phyloP scores from a whole-genome alignment of 1,139 yeast genomes.

The Candida neerlandica region DNA sequence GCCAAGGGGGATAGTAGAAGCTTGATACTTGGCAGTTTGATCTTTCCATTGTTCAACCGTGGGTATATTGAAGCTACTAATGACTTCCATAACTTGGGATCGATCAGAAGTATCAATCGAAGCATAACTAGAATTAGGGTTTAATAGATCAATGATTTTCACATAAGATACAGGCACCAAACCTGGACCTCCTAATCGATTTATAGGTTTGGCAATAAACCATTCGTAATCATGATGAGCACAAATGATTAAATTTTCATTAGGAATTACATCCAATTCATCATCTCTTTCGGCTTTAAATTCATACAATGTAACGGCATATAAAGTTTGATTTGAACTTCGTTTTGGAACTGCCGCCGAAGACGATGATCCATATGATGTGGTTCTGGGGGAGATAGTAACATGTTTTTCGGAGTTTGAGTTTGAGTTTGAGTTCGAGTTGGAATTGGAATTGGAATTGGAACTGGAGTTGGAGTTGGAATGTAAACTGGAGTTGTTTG shows the following conservation, averaged over 20 bases:
- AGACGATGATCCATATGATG: background rate
- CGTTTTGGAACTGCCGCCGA: constrained; percentile 9
- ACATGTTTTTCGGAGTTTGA: background rate
- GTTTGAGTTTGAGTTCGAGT: constrained; percentile 1
- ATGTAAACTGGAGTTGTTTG: too few species aligned
- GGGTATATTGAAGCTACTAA: constrained; percentile 72
- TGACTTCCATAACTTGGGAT: constrained; percentile 38
- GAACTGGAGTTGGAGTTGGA: too few species aligned
- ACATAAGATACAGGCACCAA: constrained; percentile 91
- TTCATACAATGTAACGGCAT: constrained; percentile 64
- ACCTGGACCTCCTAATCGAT: constrained; percentile 95
- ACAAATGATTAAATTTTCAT: constrained; percentile 88
- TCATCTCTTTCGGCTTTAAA: constrained; percentile 89
- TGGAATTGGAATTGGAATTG: constrained; percentile 5
- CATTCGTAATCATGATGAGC: constrained; percentile 97
- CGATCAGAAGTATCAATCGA: constrained; percentile 19
- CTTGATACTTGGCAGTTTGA: constrained; percentile 89
- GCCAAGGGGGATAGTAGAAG: constrained; percentile 83
- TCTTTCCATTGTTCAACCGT: constrained; percentile 96
- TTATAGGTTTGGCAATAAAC: constrained; percentile 97
- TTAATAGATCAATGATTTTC: constrained; percentile 74
- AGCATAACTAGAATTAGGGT: constrained; percentile 35
- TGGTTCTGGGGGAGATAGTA: background rate
- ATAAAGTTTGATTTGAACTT: constrained; percentile 39
- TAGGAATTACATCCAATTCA: constrained; percentile 80